Evolutionary conservation across 169 alveolate species (phyloP).

Genomic region (Plasmodium yoelii): DNA sequence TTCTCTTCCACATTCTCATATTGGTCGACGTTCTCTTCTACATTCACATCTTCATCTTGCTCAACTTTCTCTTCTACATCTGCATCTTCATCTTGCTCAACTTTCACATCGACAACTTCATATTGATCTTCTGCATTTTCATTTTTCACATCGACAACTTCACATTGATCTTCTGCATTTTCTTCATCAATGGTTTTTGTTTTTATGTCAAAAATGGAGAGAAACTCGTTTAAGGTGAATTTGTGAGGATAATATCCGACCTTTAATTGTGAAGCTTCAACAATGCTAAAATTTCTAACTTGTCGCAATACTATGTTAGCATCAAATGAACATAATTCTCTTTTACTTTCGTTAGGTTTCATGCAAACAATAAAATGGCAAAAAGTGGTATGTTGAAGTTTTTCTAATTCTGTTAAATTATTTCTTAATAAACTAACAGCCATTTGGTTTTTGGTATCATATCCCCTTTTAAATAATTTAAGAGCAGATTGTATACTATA

Average conservation of each 20-base stretch:
- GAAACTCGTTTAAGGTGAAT: slow-evolving; percentile 29
- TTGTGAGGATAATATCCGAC: slow-evolving; percentile 28
- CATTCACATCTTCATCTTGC: slow-evolving; percentile 1
- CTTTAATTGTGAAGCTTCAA: slow-evolving; percentile 18
- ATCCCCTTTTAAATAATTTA: slow-evolving; percentile 17
- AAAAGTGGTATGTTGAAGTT: slow-evolving; percentile 17
- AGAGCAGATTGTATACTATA: slow-evolving; percentile 30
- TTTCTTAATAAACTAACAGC: slow-evolving; percentile 48
- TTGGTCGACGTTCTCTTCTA: not conserved
- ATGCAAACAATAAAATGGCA: slow-evolving; percentile 69
- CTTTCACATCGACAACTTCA: not conserved
- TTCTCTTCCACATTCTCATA: not conserved
- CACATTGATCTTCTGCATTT: not conserved
- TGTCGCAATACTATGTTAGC: slow-evolving; percentile 14
- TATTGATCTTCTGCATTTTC: not conserved
- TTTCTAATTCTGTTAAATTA: slow-evolving; percentile 27
- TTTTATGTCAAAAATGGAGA: not conserved
- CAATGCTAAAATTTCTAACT: slow-evolving; percentile 9
- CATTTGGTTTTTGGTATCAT: slow-evolving; percentile 35
- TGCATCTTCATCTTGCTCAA: not conserved
- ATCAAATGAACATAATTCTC: slow-evolving; percentile 2
- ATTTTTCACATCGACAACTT: not conserved
- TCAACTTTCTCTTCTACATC: not conserved
- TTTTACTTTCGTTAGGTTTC: slow-evolving; percentile 6
- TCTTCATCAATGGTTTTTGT: not conserved